Base-by-base conservation (phyloP, 2,329 filamentous ascomycete species). In the Calonectria fujianensis region DNA sequence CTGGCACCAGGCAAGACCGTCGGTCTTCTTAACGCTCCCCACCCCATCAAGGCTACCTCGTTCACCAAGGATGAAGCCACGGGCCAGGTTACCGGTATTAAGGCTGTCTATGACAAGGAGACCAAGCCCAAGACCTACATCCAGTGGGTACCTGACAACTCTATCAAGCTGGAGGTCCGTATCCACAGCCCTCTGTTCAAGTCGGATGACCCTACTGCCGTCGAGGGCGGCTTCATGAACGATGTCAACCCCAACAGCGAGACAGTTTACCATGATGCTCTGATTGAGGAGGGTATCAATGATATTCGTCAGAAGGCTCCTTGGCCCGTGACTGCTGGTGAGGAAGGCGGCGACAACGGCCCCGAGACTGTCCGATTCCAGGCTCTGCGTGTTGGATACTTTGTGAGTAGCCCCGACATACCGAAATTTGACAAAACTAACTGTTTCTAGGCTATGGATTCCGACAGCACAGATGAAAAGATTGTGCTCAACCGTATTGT, bases 401-500 rank as follows among this genome's bases (percentile, higher is more conserved):
- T 97, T 86, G 89, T 90, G 75, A 88, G 89, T 87, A 7, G 9
- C 4, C 24, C 16, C 5, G 4, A 7, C 18, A 52, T 31, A 16
- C 9, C 54, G 10, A 51, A 32, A 27, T 11, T 8, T 63, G 18
- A 29, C 35, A 37, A 75, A 32, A 20, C 79, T 82, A 75, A 82
- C 48, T 24, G 45, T 35, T 3, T n/a, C 24, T 24, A 90, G 92
- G 92, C 88, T 75, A 89, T 97, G 84, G 96, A 98, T 83, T 91
- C 90, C 65, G 95, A 98, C 80, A 94, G 92, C 74, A 94, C 92
- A 0, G 91, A 92, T 39, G 94, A 95, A n/a, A 95, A 93, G 84
- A 89, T 98, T 77, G 91, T 98, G 63, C 87, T 98, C 37, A 98
- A 98, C 87, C 91, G 95, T 67, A 98, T 98, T 81, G 96, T 98